Evolutionary conservation across 176 grass and related monocot genomes (phyloP).

Genomic region (Lolium rigidum): DNA sequence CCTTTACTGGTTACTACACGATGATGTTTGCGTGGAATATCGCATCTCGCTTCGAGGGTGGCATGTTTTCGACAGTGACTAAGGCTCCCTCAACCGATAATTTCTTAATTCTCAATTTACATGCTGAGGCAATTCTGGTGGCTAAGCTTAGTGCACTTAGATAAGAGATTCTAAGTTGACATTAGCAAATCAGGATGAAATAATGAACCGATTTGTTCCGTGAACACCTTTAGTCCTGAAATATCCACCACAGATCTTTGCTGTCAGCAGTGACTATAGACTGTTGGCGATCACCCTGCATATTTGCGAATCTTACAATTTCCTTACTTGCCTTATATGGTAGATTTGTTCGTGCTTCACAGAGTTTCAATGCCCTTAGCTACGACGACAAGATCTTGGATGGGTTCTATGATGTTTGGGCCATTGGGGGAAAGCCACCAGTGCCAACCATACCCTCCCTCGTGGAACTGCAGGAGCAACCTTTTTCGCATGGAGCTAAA

Average conservation of each 20-base stretch:
- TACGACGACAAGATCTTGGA: conserved; percentile 98
- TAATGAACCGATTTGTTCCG: background rate
- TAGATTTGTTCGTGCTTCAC: conserved; percentile 83
- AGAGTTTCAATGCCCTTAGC: conserved; percentile 94
- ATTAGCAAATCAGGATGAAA: background rate
- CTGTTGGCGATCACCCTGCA: conserved; percentile 37
- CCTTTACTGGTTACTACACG: conserved; percentile 26
- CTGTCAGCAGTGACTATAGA: conserved; percentile 4
- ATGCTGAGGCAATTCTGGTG: background rate
- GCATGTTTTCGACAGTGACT: no score
- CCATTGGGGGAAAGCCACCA: conserved; percentile 43
- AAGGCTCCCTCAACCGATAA: background rate
- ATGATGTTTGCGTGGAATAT: conserved; percentile 20
- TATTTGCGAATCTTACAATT: conserved; percentile 52
- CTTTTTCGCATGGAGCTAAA: conserved; percentile 58
- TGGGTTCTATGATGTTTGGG: conserved; percentile 96
- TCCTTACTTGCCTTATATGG: conserved; percentile 63
- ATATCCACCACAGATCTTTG: conserved; percentile 37
- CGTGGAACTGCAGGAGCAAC: conserved; percentile 58
- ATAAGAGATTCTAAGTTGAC: background rate
- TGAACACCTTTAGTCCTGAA: conserved; percentile 3
- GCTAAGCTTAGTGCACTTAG: background rate
- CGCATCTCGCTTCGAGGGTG: background rate
- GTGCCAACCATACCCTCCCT: conserved; percentile 78
- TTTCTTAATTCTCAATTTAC: background rate